Evolutionary conservation across 768 basidiomycete species (phyloP).

Genomic region (Nevesoporus exiguus): DNA sequence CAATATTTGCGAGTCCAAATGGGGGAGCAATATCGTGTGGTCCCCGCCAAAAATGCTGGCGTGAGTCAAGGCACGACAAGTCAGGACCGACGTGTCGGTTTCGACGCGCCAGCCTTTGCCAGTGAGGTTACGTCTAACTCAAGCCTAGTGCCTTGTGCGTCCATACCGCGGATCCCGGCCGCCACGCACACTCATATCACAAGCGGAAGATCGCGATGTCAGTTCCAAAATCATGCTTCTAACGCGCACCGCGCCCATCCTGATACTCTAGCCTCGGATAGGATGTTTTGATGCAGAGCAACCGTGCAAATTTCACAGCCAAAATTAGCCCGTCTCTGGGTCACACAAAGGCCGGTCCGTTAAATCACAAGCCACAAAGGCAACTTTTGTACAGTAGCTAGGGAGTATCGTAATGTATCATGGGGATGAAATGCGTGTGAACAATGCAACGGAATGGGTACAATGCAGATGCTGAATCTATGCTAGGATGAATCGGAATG

Average conservation of each 20-base stretch:
- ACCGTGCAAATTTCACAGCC: slow-evolving; percentile 1
- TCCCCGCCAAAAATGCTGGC: slow-evolving; percentile 5
- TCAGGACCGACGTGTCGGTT: not conserved
- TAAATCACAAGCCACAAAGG: slow-evolving; percentile 9
- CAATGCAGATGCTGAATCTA: slow-evolving; percentile 36
- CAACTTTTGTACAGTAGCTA: slow-evolving; percentile 31
- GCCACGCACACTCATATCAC: not conserved
- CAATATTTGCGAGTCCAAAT: slow-evolving; percentile 13
- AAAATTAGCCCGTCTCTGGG: slow-evolving; percentile 5
- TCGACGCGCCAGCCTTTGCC: slow-evolving; percentile 2
- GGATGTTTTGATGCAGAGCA: slow-evolving; percentile 1
- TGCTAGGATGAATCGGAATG: slow-evolving; percentile 36
- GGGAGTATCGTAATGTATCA: slow-evolving; percentile 33
- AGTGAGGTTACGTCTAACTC: slow-evolving; percentile 13
- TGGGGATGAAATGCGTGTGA: slow-evolving; percentile 27
- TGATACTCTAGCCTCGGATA: slow-evolving; percentile 4
- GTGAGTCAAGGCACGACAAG: slow-evolving; percentile 8
- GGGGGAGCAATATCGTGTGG: slow-evolving; percentile 7
- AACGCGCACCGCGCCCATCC: not conserved
- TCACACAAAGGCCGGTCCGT: slow-evolving; percentile 11
- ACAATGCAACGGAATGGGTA: slow-evolving; percentile 33
- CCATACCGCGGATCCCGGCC: slow-evolving; percentile 19
- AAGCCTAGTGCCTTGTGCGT: slow-evolving; percentile 10
- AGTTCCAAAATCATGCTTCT: not conserved
- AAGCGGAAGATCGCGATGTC: slow-evolving; percentile 13